Evolutionary conservation across 306 rosid species (phyloP).

Genomic region (Urtica urens): DNA sequence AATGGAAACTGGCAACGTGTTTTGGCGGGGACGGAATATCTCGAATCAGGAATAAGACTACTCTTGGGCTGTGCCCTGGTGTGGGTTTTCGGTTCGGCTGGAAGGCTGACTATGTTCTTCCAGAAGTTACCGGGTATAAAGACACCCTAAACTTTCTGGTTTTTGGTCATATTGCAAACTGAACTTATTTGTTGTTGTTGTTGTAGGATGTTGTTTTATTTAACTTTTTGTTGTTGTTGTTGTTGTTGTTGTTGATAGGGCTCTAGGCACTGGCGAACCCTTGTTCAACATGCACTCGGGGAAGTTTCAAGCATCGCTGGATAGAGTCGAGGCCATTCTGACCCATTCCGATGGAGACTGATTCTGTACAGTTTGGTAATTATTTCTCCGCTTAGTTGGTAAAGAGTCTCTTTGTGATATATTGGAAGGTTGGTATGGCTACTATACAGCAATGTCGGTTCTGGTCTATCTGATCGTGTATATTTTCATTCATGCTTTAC

Average conservation of each 20-base stretch:
- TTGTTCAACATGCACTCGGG: slow-evolving; percentile 88
- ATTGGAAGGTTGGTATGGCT: too few relatives aligned
- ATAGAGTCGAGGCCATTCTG: slow-evolving; percentile 79
- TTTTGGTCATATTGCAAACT: too few relatives aligned
- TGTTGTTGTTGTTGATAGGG: slow-evolving; percentile 32
- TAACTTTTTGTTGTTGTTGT: too few relatives aligned
- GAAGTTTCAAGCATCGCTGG: slow-evolving; percentile 72
- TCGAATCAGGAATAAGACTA: slow-evolving; percentile 66
- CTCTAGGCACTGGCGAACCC: slow-evolving; percentile 74
- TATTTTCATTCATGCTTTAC: too few relatives aligned
- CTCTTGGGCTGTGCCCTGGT: slow-evolving; percentile 70
- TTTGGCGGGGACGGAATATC: slow-evolving; percentile 91
- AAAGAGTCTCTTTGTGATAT: too few relatives aligned
- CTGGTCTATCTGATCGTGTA: too few relatives aligned
- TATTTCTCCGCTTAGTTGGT: too few relatives aligned
- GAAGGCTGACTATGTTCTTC: slow-evolving; percentile 91
- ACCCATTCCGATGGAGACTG: slow-evolving; percentile 42
- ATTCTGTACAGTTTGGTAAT: too few relatives aligned
- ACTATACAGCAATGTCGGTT: too few relatives aligned
- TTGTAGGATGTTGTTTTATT: too few relatives aligned
- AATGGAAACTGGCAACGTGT: slow-evolving; percentile 93
- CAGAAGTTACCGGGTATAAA: slow-evolving; percentile 87
- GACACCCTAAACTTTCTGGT: too few relatives aligned
- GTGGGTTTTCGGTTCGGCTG: slow-evolving; percentile 83
- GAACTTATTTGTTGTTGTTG: too few relatives aligned